phyloP scores from a whole-genome alignment of 2,329 filamentous ascomycete genomes.

The Arthrobotrys musiformis region DNA sequence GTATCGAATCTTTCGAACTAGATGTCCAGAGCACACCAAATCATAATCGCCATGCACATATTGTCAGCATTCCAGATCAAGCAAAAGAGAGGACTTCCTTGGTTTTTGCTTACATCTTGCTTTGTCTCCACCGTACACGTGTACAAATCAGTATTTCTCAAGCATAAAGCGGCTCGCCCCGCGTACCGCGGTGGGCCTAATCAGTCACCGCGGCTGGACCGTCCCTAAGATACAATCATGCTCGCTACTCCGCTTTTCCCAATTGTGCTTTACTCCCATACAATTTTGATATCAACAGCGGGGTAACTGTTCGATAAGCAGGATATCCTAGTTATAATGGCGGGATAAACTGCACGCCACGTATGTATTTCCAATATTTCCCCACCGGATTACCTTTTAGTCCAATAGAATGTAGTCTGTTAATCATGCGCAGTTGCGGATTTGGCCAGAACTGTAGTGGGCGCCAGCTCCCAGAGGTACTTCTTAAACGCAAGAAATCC shows the following conservation, averaged over 20 bases:
- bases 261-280: neutral
- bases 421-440: neutral
- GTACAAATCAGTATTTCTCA: neutral
- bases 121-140: constrained; percentile 7
- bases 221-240: neutral
- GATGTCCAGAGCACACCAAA: too few species aligned
- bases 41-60: neutral
- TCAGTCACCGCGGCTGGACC: neutral
- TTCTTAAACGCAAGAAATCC: neutral
- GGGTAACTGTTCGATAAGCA: neutral
- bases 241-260: neutral
- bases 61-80: neutral
- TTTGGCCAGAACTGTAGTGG: neutral
- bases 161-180: constrained; percentile 2
- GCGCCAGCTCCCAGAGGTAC: neutral
- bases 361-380: neutral
- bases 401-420: neutral
- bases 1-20: too few species aligned
- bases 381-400: neutral
- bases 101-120: neutral
- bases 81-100: neutral
- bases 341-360: constrained; percentile 8
- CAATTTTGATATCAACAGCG: neutral
- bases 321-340: neutral
- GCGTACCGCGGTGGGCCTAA: neutral